Conservation (phyloP, 768 basidiomycete species). For the Crepidotus variabilis region DNA sequence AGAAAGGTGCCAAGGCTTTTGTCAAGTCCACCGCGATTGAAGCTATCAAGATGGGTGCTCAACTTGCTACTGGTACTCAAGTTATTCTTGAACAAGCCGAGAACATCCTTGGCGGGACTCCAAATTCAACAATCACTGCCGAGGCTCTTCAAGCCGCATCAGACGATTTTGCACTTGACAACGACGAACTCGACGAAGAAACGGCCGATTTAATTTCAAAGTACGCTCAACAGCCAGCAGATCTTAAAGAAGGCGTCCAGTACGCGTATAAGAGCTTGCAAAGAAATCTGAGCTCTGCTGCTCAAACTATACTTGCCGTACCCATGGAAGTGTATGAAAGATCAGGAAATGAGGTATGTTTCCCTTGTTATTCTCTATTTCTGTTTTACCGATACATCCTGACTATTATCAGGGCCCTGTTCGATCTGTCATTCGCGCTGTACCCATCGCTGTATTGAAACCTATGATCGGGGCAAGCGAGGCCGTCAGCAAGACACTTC, state of each 20-base stretch:
- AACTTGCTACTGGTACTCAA: constrained; percentile 94
- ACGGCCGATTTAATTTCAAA: constrained; percentile 65
- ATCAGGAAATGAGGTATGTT: constrained; percentile 80
- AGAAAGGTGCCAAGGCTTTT: constrained; percentile 91
- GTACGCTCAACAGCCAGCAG: constrained; percentile 88
- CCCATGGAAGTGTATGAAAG: constrained; percentile 99
- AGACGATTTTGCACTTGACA: constrained; percentile 30
- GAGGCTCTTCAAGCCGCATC: constrained; percentile 57
- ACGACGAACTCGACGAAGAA: constrained; percentile 41
- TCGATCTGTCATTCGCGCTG: constrained; percentile 91
- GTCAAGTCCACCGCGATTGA: constrained; percentile 94
- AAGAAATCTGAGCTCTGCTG: constrained; percentile 86
- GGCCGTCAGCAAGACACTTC: constrained; percentile 91
- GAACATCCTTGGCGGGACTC: constrained; percentile 79
- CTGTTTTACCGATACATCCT: constrained; percentile 2
- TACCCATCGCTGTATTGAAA: constrained; percentile 94
- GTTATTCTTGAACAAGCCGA: constrained; percentile 97
- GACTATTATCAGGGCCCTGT: constrained; percentile 69
- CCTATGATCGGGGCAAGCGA: constrained; percentile 99
- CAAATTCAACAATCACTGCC: constrained; percentile 58
- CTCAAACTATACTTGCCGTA: constrained; percentile 96
- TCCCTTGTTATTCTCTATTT: not conserved
- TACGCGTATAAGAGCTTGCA: constrained; percentile 88
- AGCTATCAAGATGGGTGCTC: constrained; percentile 91
- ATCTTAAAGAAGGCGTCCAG: constrained; percentile 83